Percentiles rank a stretch among this genome's conserved stretches.
Conservation (phyloP, 257 asterid species). For the Handroanthus guayacan region DNA sequence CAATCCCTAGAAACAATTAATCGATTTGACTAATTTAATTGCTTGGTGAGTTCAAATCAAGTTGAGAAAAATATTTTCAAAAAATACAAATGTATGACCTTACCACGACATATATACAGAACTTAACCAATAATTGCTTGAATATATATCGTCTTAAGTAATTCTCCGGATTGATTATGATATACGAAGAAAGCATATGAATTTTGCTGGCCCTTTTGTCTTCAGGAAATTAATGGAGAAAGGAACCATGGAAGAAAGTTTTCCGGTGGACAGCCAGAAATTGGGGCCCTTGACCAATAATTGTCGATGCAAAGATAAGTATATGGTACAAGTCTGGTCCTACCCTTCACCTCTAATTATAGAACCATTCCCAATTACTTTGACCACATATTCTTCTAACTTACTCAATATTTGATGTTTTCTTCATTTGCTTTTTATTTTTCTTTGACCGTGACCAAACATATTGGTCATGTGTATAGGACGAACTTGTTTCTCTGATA, state of each 20-base stretch:
- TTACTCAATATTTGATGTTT: not conserved
- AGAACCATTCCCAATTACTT: conserved; percentile 34
- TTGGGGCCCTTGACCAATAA: conserved; percentile 31
- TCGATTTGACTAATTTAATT: too few relatives aligned
- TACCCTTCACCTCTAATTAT: conserved; percentile 37
- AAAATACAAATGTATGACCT: too few relatives aligned
- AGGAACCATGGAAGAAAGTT: conserved; percentile 24
- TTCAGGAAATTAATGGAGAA: conserved; percentile 15
- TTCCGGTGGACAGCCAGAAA: not conserved
- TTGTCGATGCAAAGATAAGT: not conserved
- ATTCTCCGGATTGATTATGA: too few relatives aligned
- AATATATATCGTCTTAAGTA: too few relatives aligned
- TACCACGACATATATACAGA: too few relatives aligned
- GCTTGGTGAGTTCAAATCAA: too few relatives aligned
- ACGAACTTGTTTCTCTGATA: conserved; percentile 31
- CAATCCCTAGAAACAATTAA: too few relatives aligned
- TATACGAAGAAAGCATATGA: not conserved
- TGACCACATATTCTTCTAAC: conserved; percentile 35
- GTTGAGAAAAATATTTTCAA: too few relatives aligned
- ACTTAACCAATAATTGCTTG: too few relatives aligned
- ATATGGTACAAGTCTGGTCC: conserved; percentile 36
- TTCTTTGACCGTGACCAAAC: conserved; percentile 41
- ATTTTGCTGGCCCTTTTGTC: not conserved
- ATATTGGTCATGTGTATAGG: conserved; percentile 44
- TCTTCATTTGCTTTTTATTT: not conserved